Base-by-base conservation (phyloP, 148 eudicot species). In the Camellia sinensis region DNA sequence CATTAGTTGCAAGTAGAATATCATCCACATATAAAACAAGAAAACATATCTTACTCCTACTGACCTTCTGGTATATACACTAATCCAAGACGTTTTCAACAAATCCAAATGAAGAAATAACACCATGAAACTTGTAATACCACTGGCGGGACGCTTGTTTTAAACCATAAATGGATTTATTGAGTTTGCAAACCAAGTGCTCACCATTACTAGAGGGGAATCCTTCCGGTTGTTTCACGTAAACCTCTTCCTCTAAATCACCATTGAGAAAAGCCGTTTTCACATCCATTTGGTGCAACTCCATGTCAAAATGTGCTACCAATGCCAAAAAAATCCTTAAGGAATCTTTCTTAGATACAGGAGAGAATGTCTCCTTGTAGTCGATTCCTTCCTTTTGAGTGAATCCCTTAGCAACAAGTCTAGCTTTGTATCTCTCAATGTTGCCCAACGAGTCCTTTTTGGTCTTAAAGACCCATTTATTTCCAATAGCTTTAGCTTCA, bases 241-340 rank as follows among this genome's bases (percentile, higher is more conserved):
- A 22, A 22, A 22, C 29, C 29, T 22, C 29, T 0, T 22, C 29
- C 29, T 22, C 50, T 68, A 68, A 4, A 43, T 68, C 50, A 3
- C 72, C 14, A 66, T 66, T 66, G 4, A 66, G 70, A 45, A 66
- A 66, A 1, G 9, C 8, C 14, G 13, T 22, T 66, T 29, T 66
- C 45, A 66, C 70, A 66, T 37, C 70, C 45, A 66, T 66, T 54
- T 78, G 29, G 52, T 78, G 73, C 7, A 56, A 40, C 69, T 76
- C 69, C 4, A 76, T n/a, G 45, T 76, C 68, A 76, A 60, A 76
- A 43, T 66, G 64, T n/a, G 68, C 62, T 10, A 66, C 43, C 15
- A 66, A 66, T 66, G 43, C 70, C 72, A 68, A 41, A 40, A 68
- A 15, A 0, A 79, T 53, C 4, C 48, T 3, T 0, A 67, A 45